These are phyloP conservation scores for Calvatia gigantea DNA, from an alignment of 768 basidiomycete species.

Conservation along the genomic window DNA sequence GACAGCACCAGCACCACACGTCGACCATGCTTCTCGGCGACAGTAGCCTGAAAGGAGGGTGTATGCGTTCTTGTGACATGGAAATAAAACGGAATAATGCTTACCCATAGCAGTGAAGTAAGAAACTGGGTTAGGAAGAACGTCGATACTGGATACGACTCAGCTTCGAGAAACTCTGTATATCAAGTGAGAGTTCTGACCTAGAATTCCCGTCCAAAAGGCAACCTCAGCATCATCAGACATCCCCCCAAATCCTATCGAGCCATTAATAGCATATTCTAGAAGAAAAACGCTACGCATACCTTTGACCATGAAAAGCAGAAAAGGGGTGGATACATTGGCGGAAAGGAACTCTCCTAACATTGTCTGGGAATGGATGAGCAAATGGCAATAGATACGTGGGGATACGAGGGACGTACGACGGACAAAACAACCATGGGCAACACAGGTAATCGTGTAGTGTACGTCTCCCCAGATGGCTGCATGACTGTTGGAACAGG, in stretches of 20 bases:
- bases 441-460: conserved; percentile 80
- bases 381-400: neutral
- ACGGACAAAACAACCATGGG: conserved; percentile 94
- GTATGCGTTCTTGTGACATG: neutral
- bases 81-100: conserved; percentile 17
- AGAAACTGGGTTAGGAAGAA: conserved; percentile 97
- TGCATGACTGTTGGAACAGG: conserved; percentile 77
- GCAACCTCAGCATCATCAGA: conserved; percentile 83
- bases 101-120: conserved; percentile 90
- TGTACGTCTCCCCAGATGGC: conserved; percentile 54
- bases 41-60: conserved; percentile 60
- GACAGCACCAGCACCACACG: conserved; percentile 83
- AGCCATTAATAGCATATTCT: conserved; percentile 3
- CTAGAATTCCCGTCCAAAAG: conserved; percentile 84
- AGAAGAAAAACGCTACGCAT: conserved; percentile 13
- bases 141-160: conserved; percentile 51
- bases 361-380: conserved; percentile 60
- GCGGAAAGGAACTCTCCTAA: conserved; percentile 93
- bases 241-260: conserved; percentile 62
- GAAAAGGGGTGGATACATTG: conserved; percentile 88
- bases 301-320: conserved; percentile 95
- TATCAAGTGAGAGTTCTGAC: conserved; percentile 31
- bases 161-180: conserved; percentile 15
- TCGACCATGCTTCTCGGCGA: conserved; percentile 87
- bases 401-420: conserved; percentile 34